Evolutionary conservation across 495 filamentous ascomycete genomes (phyloP).

Genomic region (Trichoderma gamsii): DNA sequence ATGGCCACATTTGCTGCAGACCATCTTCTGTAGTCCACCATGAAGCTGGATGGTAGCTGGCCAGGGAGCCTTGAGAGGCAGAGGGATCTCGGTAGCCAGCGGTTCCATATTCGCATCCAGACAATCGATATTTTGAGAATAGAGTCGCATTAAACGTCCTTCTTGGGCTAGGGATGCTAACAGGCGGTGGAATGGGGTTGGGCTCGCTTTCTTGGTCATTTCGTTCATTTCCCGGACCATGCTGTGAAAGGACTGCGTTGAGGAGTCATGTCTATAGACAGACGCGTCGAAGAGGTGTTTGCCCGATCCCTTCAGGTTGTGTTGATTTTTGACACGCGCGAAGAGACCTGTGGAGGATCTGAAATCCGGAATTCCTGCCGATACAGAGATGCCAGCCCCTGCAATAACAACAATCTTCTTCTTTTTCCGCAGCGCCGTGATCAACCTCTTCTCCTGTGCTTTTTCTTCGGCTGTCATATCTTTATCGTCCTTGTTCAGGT

Average conservation of each 20-base stretch:
- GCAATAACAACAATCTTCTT: slow-evolving; percentile 96
- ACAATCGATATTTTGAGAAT: slow-evolving; percentile 93
- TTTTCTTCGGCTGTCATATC: slow-evolving; percentile 27
- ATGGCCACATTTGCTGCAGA: slow-evolving; percentile 84
- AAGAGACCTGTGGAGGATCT: slow-evolving; percentile 87
- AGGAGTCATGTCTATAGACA: slow-evolving; percentile 83
- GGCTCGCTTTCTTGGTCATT: slow-evolving; percentile 64
- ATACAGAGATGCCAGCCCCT: slow-evolving; percentile 92
- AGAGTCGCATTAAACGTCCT: slow-evolving; percentile 82
- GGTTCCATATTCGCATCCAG: slow-evolving; percentile 83
- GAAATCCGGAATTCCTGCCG: slow-evolving; percentile 95
- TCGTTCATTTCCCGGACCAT: slow-evolving; percentile 88
- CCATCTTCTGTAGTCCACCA: slow-evolving; percentile 90
- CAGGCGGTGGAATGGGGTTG: slow-evolving; percentile 90
- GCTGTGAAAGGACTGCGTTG: slow-evolving; percentile 84
- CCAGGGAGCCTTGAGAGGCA: slow-evolving; percentile 75
- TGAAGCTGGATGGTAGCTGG: slow-evolving; percentile 90
- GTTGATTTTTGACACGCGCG: slow-evolving; percentile 69
- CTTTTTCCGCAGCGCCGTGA: slow-evolving; percentile 75
- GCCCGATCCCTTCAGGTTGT: slow-evolving; percentile 86
- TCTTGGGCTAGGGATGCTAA: slow-evolving; percentile 85
- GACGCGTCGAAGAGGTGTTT: slow-evolving; percentile 97
- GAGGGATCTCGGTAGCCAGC: slow-evolving; percentile 67
- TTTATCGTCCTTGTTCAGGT: slow-evolving; percentile 45
- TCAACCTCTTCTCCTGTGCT: slow-evolving; percentile 56